phyloP scores from a whole-genome alignment of 2,329 filamentous ascomycete genomes.

The Cladophialophora yegresii region DNA sequence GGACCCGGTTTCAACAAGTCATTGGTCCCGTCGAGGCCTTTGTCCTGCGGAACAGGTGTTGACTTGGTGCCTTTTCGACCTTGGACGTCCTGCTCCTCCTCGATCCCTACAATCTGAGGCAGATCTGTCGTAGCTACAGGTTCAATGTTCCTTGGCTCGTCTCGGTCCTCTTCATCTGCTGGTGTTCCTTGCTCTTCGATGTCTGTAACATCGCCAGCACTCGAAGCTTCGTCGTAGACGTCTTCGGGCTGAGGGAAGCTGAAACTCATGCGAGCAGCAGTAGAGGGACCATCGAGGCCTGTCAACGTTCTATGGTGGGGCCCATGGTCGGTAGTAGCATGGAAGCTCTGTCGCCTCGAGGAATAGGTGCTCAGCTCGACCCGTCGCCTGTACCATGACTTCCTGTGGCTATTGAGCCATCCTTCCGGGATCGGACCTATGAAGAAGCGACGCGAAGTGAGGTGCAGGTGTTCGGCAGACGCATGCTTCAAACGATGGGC shows the following conservation, averaged over 20 bases:
- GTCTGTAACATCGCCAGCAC: constrained; percentile 17
- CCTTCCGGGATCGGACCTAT: constrained; percentile 67
- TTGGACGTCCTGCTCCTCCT: constrained; percentile 10
- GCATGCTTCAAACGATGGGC: constrained; percentile 61
- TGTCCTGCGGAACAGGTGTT: constrained; percentile 22
- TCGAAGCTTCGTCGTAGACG: constrained; percentile 34
- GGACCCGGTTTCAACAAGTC: background rate
- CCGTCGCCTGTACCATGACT: constrained; percentile 61
- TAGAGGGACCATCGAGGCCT: constrained; percentile 39
- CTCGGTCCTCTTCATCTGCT: constrained; percentile 23
- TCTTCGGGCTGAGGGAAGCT: constrained; percentile 44
- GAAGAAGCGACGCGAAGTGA: constrained; percentile 64
- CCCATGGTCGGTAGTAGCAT: constrained; percentile 49
- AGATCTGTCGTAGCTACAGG: constrained; percentile 33
- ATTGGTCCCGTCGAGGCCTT: constrained; percentile 18
- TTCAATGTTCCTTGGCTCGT: constrained; percentile 26
- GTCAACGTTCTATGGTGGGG: constrained; percentile 45
- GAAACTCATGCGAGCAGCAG: constrained; percentile 36
- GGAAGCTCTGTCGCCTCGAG: constrained; percentile 55
- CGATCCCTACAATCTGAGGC: constrained; percentile 18
- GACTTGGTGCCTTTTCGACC: constrained; percentile 12
- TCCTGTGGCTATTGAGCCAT: constrained; percentile 64
- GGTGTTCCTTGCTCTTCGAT: constrained; percentile 21
- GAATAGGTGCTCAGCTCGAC: constrained; percentile 51
- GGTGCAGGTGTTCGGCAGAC: constrained; percentile 61